Evolutionary conservation across 2,329 filamentous ascomycete genomes (phyloP).

Genomic region (Akanthomyces uredinophilus): DNA sequence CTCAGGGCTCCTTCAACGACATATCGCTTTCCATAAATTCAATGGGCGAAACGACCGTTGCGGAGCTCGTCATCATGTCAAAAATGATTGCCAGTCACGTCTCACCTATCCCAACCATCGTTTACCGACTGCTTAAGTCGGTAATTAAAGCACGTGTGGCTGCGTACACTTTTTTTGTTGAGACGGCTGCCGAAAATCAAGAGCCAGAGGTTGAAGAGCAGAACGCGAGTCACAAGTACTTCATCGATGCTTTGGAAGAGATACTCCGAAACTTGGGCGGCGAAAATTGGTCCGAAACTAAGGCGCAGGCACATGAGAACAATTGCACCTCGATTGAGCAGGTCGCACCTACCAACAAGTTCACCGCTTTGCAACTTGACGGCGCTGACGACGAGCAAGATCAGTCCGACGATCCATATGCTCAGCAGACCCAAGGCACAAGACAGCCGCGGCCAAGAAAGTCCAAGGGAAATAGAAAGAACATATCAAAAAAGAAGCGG

Average conservation of each 20-base stretch:
- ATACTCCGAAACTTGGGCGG: slow-evolving; percentile 34
- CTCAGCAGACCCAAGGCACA: background rate
- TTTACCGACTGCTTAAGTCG: slow-evolving; percentile 32
- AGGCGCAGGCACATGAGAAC: slow-evolving; percentile 3
- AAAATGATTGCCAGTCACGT: slow-evolving; percentile 34
- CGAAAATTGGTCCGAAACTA: slow-evolving; percentile 18
- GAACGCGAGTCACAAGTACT: slow-evolving; percentile 36
- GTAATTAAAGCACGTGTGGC: slow-evolving; percentile 32
- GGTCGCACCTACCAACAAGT: slow-evolving; percentile 16
- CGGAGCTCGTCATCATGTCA: slow-evolving; percentile 33
- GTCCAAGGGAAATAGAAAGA: slow-evolving; percentile 17
- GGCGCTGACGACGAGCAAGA: slow-evolving; percentile 14
- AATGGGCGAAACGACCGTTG: slow-evolving; percentile 24
- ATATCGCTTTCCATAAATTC: background rate
- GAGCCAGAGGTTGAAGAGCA: slow-evolving; percentile 33
- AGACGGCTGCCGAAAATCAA: slow-evolving; percentile 23
- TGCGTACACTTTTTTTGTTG: slow-evolving; percentile 27
- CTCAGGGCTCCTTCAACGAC: too few species aligned
- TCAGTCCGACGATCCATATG: background rate
- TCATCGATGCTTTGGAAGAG: slow-evolving; percentile 36
- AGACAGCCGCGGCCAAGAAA: background rate
- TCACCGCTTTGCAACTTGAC: slow-evolving; percentile 14
- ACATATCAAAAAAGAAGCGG: background rate
- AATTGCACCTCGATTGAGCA: slow-evolving; percentile 17
- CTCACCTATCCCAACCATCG: slow-evolving; percentile 26